These are phyloP conservation scores for Hygrophila difformis DNA, from an alignment of 257 asterid genomes.

Conservation along the genomic window DNA sequence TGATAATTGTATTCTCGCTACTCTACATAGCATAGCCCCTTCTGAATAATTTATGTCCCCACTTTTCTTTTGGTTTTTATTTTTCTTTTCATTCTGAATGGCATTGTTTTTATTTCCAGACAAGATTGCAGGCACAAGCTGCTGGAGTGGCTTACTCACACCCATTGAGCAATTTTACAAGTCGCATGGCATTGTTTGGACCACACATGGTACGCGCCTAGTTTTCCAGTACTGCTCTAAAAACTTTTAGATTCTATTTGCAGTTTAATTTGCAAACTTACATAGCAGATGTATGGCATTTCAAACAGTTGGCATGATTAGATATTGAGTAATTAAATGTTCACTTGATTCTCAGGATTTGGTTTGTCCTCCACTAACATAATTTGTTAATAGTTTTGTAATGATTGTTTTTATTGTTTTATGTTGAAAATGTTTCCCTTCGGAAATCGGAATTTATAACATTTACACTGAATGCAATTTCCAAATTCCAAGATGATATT, in stretches of 20 bases:
- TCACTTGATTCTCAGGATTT: slow-evolving; percentile 1
- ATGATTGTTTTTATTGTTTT: too few relatives aligned
- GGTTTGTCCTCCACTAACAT: too few relatives aligned
- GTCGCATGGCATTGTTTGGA: slow-evolving; percentile 89
- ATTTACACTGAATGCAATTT: too few relatives aligned
- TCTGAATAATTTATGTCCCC: too few relatives aligned
- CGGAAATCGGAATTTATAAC: too few relatives aligned
- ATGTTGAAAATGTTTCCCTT: too few relatives aligned
- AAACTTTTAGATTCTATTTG: slow-evolving; percentile 3
- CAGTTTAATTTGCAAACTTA: not conserved
- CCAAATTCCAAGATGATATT: too few relatives aligned
- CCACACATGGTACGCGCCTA: slow-evolving; percentile 62
- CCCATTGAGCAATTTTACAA: slow-evolving; percentile 75
- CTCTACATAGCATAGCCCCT: too few relatives aligned
- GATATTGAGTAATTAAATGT: not conserved
- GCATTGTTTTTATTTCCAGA: slow-evolving; percentile 33
- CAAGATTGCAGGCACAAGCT: slow-evolving; percentile 95
- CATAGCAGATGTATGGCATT: not conserved
- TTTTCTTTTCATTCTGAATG: slow-evolving; percentile 6
- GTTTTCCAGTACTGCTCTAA: not conserved
- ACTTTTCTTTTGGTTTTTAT: not conserved
- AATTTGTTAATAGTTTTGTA: too few relatives aligned
- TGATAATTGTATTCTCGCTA: too few relatives aligned
- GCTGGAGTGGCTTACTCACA: slow-evolving; percentile 82
- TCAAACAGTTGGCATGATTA: slow-evolving; percentile 1